Base-by-base conservation (phyloP, 768 basidiomycete genomes). In the Porpolomopsis calyptriformis region DNA sequence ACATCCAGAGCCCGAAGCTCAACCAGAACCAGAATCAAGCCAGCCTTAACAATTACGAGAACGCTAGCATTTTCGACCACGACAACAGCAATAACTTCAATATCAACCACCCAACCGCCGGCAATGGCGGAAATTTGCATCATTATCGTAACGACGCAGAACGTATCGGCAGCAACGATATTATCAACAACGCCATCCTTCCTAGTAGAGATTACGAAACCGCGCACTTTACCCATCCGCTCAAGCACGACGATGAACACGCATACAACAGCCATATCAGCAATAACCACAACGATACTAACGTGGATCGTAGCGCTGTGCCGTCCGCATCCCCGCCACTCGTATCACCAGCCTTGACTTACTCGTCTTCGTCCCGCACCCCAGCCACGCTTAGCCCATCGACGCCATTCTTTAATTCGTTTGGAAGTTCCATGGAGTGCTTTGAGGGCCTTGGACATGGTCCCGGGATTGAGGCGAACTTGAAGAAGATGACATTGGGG, bases 391-490 rank as follows among this genome's bases (percentile, higher is more conserved):
- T 82, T 45, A 83, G 82, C 56, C 82, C 82, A 14, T 73, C 79
- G 9, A 84, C 81, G 9, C 81, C 81, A 9, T 84, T 82, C 64
- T 78, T 82, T 61, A 74, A 75, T 22, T 74, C 76, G 6, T 82
- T 83, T 56, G 60, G 58, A 48, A 25, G 22, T 20, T 24, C 47
- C 7, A 40, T 23, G n/a, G 47, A 43, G 14, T 26, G 14, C 2
- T 55, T 42, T 33, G 47, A 48, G 14, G 37, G n/a, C 5, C 23
- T 18, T 3, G 27, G 12, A 24, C 23, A 25, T 38, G 35, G 37
- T 2, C 14, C 29, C 14, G 14, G 29, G 7, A 31, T 31, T 14
- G 29, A 31, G 14, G 29, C 29, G 14, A 31, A 31, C 29, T 31
- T 31, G 29, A 31, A 31, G 29, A 31, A 31, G 29, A 31, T 31